Evolutionary conservation across 1,139 yeast genomes (phyloP), one percentile per base, ranked within the genome.

Genomic region (Meyerozyma smithsonii): DNA sequence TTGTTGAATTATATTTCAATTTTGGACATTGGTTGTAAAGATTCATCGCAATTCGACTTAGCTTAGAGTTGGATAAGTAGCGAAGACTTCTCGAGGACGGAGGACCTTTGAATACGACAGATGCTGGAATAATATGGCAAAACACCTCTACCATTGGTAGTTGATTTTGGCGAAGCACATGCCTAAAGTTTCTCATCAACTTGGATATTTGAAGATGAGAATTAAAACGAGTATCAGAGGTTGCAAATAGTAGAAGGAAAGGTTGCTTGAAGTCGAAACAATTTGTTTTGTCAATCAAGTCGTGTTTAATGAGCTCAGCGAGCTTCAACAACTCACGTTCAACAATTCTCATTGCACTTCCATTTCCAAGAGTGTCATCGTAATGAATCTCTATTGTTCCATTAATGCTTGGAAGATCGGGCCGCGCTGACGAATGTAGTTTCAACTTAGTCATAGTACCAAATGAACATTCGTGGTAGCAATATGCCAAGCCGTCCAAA

Each of bases 21-120:
- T 54, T 52, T 1, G 81, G 80, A 43, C 82, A 62, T 40, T 66
- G 64, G 52, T 86, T 86, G 61, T 87, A 90, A 4, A 88, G 60
- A 24, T 75, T 70, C 55, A 84, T 61, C 2, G 89, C 73, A 5
- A 85, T 48, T 39, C 70, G 70, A 2, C 78, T 63, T 28, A 80
- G 55, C 26, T 65, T 66, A 36, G 61, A 59, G 42, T 69, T 74
- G 3, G 89, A 75, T 1, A 78, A 62, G 21, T 78, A 62, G 11
- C 73, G 69, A 23, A 73, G 54, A 2, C 72, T 63, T 14, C 73
- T 73, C 35, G 62, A 60, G 28, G 64, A 63, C 2, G 53, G 45
- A 3, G 45, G 28, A 33, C 54, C 54, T 16, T 77, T 72, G 25
- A 79, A 71, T 17, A 72, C 49, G 35, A 71, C 66, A 4, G 72